Base-by-base conservation (phyloP, 805 yeast species). In the Naumovozyma baii region DNA sequence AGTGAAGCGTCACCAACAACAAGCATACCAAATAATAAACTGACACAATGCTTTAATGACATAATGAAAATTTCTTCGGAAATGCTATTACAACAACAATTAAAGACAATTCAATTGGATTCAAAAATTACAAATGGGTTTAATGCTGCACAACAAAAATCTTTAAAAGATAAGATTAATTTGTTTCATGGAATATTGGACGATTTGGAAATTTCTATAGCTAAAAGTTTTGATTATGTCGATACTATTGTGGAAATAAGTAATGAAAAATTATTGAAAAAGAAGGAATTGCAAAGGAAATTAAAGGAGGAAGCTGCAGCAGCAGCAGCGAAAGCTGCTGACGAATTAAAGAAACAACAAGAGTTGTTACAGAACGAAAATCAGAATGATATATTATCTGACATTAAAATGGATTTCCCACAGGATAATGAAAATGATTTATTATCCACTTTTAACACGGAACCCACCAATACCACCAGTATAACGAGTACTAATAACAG, bases 71-170 rank as follows among this genome's bases (percentile, higher is more conserved):
- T 55, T 12, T 57, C 61, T 3, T 59, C 59, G 19, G 67, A 62
- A 33, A 51, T 60, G 59, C 42, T 60, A 41, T 48, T 57, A 2
- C 62, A 60, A 38, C 62, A 60, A 43, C 64, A 60, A 42, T 34
- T 58, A 33, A 60, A 57, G 36, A 57, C 61, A 3, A 57, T 58
- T 13, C 61, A 57, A 37, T 38, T 57, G 13, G 58, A 57, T 41
- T 42, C 49, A 2, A 41, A 48, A 12, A 46, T 55, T 7, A 45
- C 49, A 2, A 49, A 47, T 31, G 63, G 59, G 3, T 56, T 51
- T 39, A 48, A 55, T 7, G 41, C 47, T 26, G 38, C 42, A 5
- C 62, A 59, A 41, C 55, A 55, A 36, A 49, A 44, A 28, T 25
- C 42, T 2, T 41, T 57, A 25, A 48, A 50, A 18, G 62, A 58